Base-by-base conservation (phyloP, 768 basidiomycete genomes). In the Psilocybe cubensis region DNA sequence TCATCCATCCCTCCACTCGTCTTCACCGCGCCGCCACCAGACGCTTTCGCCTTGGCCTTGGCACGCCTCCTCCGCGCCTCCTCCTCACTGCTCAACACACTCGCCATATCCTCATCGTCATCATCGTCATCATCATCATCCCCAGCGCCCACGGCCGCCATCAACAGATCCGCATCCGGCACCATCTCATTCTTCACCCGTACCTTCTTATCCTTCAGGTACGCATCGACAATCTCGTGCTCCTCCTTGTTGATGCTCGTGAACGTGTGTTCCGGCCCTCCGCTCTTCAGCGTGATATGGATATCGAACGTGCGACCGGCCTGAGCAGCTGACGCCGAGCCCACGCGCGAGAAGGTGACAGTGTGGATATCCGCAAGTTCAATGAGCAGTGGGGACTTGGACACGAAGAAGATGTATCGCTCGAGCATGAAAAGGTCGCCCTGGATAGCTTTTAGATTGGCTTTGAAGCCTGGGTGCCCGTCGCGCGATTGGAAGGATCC, bases 351-450 rank as follows among this genome's bases (percentile, higher is more conserved):
- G 80, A 98, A 97, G 50, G 94, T 81, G 57, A 92, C 90, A 71
- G 91, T 89, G 61, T 92, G 88, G 60, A 98, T 91, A 64, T 97
- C 94, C 52, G 85, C 83, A 61, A 96, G 86, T 64, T 96, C 93
- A 65, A 98, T 61, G 66, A 97, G 88, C 29, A 87, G 86, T 1
- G 97, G 96, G 63, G 92, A 89, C 73, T 98, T 98, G 54, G 96
- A 95, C 59, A 98, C 94, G 76, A 98, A 98, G 75, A 99, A 94
- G 46, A 99, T 82, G 72, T 91, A 93, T 83, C 98, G 98, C 67
- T 98, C 97, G 61, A 99, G 88, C 80, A 98, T 85, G 83, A 97
- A 98, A 28, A 99, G 85, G 70, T 98, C 95, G 58, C 97, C 97
- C 72, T 96, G 94, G 3, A 91, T 83, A 42, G 97, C 97, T 75